Evolutionary conservation across 257 asterid species (phyloP).

Genomic region (Thymus mandschuricus): DNA sequence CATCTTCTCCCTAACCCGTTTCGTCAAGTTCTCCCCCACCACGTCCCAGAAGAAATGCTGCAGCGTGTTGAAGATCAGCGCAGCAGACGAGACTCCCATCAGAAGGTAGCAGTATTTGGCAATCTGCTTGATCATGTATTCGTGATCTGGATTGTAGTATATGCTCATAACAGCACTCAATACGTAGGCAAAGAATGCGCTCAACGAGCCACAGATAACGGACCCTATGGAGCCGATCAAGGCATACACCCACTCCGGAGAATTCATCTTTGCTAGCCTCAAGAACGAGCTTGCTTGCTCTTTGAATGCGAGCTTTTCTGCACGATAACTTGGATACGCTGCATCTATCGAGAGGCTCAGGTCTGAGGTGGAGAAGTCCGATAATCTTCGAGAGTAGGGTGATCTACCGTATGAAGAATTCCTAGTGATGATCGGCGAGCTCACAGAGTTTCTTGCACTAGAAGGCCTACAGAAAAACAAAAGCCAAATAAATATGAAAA

Average conservation of each 20-base stretch:
- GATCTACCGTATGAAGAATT: conserved; percentile 89
- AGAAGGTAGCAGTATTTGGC: conserved; percentile 82
- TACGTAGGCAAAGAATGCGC: conserved; percentile 90
- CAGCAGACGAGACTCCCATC: conserved; percentile 90
- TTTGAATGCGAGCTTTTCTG: conserved; percentile 80
- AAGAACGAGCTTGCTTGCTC: conserved; percentile 87
- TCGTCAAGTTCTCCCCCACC: conserved; percentile 86
- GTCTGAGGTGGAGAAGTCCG: conserved; percentile 94
- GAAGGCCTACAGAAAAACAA: conserved; percentile 65
- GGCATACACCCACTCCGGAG: conserved; percentile 92
- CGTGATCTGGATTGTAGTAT: conserved; percentile 80
- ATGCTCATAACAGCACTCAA: conserved; percentile 87
- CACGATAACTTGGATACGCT: conserved; percentile 64
- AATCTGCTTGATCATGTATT: conserved; percentile 71
- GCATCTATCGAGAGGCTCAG: conserved; percentile 78
- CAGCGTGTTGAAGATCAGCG: conserved; percentile 79
- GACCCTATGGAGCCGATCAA: conserved; percentile 85
- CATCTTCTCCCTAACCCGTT: conserved; percentile 82
- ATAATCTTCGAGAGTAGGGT: conserved; percentile 82
- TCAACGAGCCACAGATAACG: conserved; percentile 83
- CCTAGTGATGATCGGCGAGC: conserved; percentile 86
- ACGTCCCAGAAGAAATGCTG: conserved; percentile 95
- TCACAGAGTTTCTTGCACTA: conserved; percentile 88
- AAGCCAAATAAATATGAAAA: not conserved
- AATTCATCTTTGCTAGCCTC: conserved; percentile 89